Percentiles rank a stretch among this genome's conserved stretches.
phyloP scores from a whole-genome alignment of 345 rosid genomes.

The Brassica nigra region DNA sequence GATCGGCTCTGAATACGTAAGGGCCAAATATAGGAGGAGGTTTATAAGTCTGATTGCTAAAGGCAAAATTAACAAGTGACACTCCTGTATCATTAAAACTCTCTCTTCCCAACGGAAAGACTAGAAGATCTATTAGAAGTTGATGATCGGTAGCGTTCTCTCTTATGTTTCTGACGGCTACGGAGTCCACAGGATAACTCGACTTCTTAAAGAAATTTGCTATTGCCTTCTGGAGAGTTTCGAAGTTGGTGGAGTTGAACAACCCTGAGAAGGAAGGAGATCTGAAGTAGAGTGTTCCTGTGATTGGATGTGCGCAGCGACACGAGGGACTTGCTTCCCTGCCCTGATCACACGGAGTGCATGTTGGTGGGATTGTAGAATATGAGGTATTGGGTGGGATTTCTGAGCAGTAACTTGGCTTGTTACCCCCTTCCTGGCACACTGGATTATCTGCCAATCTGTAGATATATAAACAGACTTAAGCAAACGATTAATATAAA shows the following conservation, averaged over 20 bases:
- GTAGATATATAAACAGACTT: constrained; percentile 31
- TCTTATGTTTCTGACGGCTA: constrained; percentile 61
- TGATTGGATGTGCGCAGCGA: constrained; percentile 63
- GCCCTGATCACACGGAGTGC: constrained; percentile 44
- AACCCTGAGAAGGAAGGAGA: constrained; percentile 69
- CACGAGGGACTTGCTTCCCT: constrained; percentile 64
- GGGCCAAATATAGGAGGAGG: constrained; percentile 68
- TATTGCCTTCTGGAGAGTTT: constrained; percentile 42
- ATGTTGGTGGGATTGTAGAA: constrained; percentile 49
- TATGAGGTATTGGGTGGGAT: constrained; percentile 35
- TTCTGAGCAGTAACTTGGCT: constrained; percentile 47
- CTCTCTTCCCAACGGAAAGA: constrained; percentile 59
- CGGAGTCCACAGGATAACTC: constrained; percentile 66
- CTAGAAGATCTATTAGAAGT: constrained; percentile 46
- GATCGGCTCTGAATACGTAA: constrained; percentile 47
- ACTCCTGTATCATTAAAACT: constrained; percentile 55
- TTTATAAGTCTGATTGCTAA: constrained; percentile 67
- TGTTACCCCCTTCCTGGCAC: constrained; percentile 49
- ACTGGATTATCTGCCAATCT: constrained; percentile 71
- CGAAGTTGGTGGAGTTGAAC: constrained; percentile 43
- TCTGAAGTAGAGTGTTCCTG: constrained; percentile 62
- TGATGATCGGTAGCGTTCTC: constrained; percentile 46
- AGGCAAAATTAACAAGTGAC: constrained; percentile 47
- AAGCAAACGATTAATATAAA: background rate
- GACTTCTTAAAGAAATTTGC: constrained; percentile 28